Percentiles rank a stretch among this genome's conserved stretches.
These are phyloP conservation scores for Aspergillus fumigatus DNA, from an alignment of 2,329 filamentous ascomycete genomes.

Conservation along the genomic window DNA sequence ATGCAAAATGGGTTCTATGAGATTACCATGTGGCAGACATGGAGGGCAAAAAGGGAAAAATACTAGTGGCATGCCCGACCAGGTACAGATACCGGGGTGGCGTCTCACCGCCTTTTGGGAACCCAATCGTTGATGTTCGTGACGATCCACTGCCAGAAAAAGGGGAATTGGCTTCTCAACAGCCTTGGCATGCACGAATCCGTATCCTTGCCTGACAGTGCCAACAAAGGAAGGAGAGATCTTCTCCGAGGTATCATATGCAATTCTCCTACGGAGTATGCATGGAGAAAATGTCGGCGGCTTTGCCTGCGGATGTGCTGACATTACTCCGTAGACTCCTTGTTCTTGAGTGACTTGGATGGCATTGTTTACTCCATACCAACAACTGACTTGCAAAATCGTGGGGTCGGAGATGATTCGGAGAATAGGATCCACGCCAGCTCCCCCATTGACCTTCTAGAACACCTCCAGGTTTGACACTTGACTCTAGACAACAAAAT, in stretches of 20 bases:
- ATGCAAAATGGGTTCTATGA: neutral
- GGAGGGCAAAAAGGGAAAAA: neutral
- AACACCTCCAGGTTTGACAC: neutral
- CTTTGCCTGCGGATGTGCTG: neutral
- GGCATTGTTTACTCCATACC: no score
- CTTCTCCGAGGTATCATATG: neutral
- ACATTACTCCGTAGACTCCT: neutral
- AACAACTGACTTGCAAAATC: no score
- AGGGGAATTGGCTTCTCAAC: constrained; percentile 13
- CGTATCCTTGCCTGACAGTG: neutral
- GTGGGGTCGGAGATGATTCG: constrained; percentile 3
- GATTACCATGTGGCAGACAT: neutral
- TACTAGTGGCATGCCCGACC: neutral
- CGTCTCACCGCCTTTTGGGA: constrained; percentile 6
- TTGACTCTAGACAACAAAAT: neutral
- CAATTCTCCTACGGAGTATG: neutral
- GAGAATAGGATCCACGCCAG: neutral
- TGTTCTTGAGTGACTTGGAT: no score
- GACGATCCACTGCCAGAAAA: neutral
- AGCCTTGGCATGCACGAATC: constrained; percentile 7
- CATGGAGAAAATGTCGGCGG: no score
- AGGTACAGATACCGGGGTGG: constrained; percentile 1
- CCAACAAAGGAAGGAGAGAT: neutral
- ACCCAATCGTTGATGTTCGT: constrained; percentile 1
- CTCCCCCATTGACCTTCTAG: neutral